Base-by-base conservation (phyloP, 2,329 filamentous ascomycete genomes). In the Simplicillium aogashimaense region DNA sequence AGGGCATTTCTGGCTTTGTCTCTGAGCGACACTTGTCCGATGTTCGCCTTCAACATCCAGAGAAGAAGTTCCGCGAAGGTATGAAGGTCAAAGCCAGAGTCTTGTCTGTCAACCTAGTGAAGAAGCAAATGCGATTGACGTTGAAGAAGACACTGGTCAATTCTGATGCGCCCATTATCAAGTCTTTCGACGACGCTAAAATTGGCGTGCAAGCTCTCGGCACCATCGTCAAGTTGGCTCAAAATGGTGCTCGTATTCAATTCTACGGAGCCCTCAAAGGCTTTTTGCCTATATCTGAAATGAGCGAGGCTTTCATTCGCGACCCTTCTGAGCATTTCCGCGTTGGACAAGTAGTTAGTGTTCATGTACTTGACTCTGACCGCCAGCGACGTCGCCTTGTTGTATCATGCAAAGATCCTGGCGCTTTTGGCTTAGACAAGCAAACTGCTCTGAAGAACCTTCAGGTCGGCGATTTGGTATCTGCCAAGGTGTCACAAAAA, bases 221-320 rank as follows among this genome's bases (percentile, higher is more conserved):
- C 43, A 95, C 88, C 1, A 83, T 98, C 47, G 74, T 94, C 49
- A 94, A 84, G 47, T 69, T 98, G 10, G 70, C 87, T 42, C 64
- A 75, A 3, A 78, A 78, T 39, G 92, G 92, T 43, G 92, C 92
- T 10, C 78, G 90, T 14, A 83, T 98, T 39, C 87, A 94, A 56
- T 98, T 97, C 62, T 98, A 94, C 53, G 87, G 87, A 14, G 65
- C 71, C 8, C 70, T 98, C 15, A 78, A 79, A 48, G 94, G 84
- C 8, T 98, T 94, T 66, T 71, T 98, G 40, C 92, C 92, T 2
- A 81, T 94, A 1, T 86, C 86, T 1, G 90, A 98, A 62, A 98
- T 98, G 92, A 97, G 92, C 57, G 92, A 98, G 58, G 88, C 89
- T 10, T 95, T 83, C 55, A 95, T 98, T 53, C 77, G 83, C 49